Percentiles rank a stretch among this genome's conserved stretches.
These are phyloP conservation scores for Irpex sp. DNA, from an alignment of 1,284 basidiomycete species.

Conservation along the genomic window DNA sequence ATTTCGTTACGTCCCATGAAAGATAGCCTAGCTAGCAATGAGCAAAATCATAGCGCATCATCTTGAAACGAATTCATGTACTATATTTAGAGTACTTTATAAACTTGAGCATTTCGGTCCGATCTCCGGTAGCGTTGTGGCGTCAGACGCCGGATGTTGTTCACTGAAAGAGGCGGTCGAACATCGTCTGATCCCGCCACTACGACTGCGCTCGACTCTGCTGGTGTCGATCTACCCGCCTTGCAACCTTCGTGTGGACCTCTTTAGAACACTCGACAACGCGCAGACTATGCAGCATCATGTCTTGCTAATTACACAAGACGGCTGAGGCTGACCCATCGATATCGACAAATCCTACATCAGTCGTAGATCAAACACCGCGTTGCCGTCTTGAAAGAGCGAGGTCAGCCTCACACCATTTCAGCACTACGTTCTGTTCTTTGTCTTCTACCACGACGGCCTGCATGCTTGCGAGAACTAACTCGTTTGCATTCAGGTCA, in stretches of 20 bases:
- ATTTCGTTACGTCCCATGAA: slow-evolving; percentile 46
- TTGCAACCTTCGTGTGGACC: not conserved
- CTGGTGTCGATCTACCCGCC: not conserved
- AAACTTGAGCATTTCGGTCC: not conserved
- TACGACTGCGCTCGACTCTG: not conserved
- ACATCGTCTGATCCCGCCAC: not conserved
- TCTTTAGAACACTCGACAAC: not conserved
- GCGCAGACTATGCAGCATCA: not conserved
- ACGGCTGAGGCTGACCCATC: not conserved
- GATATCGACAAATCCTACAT: not conserved
- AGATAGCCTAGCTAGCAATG: slow-evolving; percentile 41
- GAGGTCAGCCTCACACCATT: not conserved
- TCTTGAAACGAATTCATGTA: not conserved
- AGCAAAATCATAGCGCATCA: not conserved
- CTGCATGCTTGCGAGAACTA: not conserved
- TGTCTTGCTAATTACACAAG: not conserved
- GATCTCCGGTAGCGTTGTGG: not conserved
- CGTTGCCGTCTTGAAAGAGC: not conserved
- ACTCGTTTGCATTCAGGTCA: not conserved
- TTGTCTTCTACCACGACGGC: not conserved
- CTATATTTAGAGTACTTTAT: not conserved
- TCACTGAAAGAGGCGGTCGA: not conserved
- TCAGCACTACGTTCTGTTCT: no score
- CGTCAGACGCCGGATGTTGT: not conserved
- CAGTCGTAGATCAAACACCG: not conserved